Percentiles rank a stretch among this genome's conserved stretches.
These are phyloP conservation scores for Oidium heveae DNA, from an alignment of 2,329 filamentous ascomycete genomes.

Conservation along the genomic window DNA sequence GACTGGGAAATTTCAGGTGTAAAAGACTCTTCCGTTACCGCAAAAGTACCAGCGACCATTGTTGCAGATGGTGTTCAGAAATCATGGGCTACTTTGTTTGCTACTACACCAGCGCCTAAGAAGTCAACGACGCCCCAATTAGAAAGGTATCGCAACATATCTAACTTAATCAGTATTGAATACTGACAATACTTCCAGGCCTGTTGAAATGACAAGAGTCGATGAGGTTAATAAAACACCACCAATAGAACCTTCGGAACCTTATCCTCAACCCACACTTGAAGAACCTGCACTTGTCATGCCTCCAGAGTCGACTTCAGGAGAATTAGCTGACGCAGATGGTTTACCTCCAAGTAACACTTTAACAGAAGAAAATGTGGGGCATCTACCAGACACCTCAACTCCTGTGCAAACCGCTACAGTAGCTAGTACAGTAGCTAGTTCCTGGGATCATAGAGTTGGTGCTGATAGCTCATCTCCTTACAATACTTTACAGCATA, in stretches of 20 bases:
- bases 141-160: constrained; percentile 9
- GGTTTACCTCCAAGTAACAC: constrained; percentile 53
- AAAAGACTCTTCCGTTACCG: constrained; percentile 16
- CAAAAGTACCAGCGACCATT: constrained; percentile 15
- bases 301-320: constrained; percentile 5
- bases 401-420: constrained; percentile 55
- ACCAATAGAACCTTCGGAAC: constrained; percentile 15
- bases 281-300: constrained; percentile 15
- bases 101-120: constrained; percentile 26
- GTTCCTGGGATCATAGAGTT: constrained; percentile 53
- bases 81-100: constrained; percentile 57
- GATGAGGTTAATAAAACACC: constrained; percentile 22
- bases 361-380: constrained; percentile 76
- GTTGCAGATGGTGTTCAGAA: constrained; percentile 21
- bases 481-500: constrained; percentile 35
- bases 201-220: constrained; percentile 15
- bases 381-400: constrained; percentile 67
- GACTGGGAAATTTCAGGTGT: constrained; percentile 15
- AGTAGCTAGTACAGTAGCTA: constrained; percentile 67
- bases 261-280: constrained; percentile 16
- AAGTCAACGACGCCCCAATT: constrained; percentile 20
- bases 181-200: constrained; percentile 8
- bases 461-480: constrained; percentile 36
- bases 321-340: constrained; percentile 20
- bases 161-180: constrained; percentile 4